Percentiles rank a stretch among this genome's conserved stretches.
phyloP scores from a whole-genome alignment of 192 early-diverging fungal genomes.

The Endogone sp. region DNA sequence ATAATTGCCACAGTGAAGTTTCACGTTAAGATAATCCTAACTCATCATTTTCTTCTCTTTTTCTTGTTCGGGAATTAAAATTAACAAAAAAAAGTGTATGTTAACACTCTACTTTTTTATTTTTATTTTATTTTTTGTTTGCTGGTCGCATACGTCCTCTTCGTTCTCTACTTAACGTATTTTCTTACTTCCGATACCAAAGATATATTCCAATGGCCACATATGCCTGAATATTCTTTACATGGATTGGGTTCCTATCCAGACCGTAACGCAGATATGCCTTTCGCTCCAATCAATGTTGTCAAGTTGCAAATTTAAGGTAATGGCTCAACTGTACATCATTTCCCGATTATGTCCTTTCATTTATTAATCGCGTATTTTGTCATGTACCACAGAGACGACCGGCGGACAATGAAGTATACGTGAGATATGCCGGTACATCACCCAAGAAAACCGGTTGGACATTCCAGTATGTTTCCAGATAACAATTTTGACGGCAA shows the following conservation, averaged over 20 bases:
- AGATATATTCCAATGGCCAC: slow-evolving; percentile 88
- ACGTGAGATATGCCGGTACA: slow-evolving; percentile 43
- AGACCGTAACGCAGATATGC: slow-evolving; percentile 87
- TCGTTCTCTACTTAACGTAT: too few species aligned
- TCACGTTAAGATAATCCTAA: too few species aligned
- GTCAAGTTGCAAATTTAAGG: slow-evolving; percentile 78
- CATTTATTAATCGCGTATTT: not conserved
- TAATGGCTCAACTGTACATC: too few species aligned
- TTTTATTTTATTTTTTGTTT: not conserved
- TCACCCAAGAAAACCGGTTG: slow-evolving; percentile 58
- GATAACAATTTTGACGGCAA: too few species aligned
- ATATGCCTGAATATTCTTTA: slow-evolving; percentile 96
- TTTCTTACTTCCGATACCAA: too few species aligned
- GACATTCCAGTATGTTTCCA: slow-evolving; percentile 51
- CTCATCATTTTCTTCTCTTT: too few species aligned
- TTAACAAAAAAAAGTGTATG: not conserved
- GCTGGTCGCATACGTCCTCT: not conserved
- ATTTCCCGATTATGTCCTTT: not conserved
- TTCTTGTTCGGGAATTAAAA: too few species aligned
- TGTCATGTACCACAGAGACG: slow-evolving; percentile 26
- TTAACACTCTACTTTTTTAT: not conserved
- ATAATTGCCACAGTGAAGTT: slow-evolving; percentile 7
- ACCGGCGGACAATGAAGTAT: slow-evolving; percentile 54
- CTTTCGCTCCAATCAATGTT: slow-evolving; percentile 91
- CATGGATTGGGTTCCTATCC: slow-evolving; percentile 88